Percentiles rank a stretch among this genome's conserved stretches.
Conservation (phyloP, 2,329 filamentous ascomycete species). For the Arthrobotrys sinensis region DNA sequence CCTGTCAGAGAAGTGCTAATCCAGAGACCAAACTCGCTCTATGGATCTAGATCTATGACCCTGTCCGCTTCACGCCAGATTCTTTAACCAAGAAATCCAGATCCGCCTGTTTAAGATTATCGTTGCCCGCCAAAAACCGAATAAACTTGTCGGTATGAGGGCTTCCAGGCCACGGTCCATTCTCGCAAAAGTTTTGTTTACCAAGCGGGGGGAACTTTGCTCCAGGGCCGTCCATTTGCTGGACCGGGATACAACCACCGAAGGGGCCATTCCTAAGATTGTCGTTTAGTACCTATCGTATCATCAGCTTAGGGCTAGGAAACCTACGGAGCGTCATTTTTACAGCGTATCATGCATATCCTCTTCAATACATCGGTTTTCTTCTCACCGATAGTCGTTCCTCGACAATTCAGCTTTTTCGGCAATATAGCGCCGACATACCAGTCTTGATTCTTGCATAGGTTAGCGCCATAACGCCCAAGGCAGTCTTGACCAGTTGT, state of each 20-base stretch:
- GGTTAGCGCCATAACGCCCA: conserved; percentile 25
- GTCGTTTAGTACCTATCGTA: no score
- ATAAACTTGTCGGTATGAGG: conserved; percentile 20
- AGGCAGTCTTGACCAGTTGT: conserved; percentile 7
- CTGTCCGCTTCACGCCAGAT: conserved; percentile 12
- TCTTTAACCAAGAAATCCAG: conserved; percentile 22
- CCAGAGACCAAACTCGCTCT: no score
- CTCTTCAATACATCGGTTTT: conserved; percentile 9
- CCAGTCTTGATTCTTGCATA: conserved; percentile 34
- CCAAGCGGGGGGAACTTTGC: conserved; percentile 26
- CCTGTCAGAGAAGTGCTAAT: no score
- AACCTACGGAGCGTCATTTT: conserved; percentile 27
- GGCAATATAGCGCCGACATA: conserved; percentile 33
- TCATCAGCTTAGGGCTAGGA: no score
- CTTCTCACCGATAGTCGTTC: conserved; percentile 12
- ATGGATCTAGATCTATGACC: neutral
- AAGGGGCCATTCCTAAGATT: conserved; percentile 16
- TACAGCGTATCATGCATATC: conserved; percentile 28
- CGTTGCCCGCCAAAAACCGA: conserved; percentile 34
- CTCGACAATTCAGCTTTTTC: conserved; percentile 18
- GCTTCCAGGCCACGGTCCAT: conserved; percentile 11
- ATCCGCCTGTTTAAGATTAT: conserved; percentile 38
- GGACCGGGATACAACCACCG: conserved; percentile 31
- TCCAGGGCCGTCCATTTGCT: conserved; percentile 7
- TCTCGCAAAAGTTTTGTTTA: conserved; percentile 36